phyloP scores from a whole-genome alignment of 169 alveolate species.

The Plasmodium ovale region DNA sequence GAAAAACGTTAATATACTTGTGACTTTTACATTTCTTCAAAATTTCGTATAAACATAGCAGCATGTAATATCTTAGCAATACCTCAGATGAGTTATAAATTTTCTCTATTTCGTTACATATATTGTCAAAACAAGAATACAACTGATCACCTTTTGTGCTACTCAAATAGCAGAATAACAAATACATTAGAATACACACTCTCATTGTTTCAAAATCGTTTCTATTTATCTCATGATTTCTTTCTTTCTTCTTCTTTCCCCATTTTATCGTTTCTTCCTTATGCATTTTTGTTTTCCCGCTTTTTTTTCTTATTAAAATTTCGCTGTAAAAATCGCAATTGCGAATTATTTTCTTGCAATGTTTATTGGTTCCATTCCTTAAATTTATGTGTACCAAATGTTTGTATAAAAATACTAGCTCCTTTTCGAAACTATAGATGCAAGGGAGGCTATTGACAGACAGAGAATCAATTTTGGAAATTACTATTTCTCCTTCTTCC shows the following conservation, averaged over 20 bases:
- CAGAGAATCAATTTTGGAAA: neutral
- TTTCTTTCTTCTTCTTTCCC: neutral
- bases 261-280: conserved; percentile 13
- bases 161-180: conserved; percentile 17
- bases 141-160: conserved; percentile 21
- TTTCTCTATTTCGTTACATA: conserved; percentile 46
- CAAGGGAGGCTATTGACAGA: neutral
- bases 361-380: neutral
- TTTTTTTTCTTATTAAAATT: conserved; percentile 19
- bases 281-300: conserved; percentile 23
- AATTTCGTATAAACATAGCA: conserved; percentile 53
- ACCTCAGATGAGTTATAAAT: conserved; percentile 21
- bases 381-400: neutral
- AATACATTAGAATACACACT: conserved; percentile 23
- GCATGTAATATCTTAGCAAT: conserved; percentile 15
- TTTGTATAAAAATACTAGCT: conserved; percentile 31
- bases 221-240: neutral
- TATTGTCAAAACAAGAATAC: conserved; percentile 1
- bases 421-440: conserved; percentile 38
- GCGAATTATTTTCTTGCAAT: neutral
- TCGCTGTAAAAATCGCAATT: conserved; percentile 38
- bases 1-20: conserved; percentile 51
- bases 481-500: conserved; percentile 3
- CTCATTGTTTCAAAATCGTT: conserved; percentile 34
- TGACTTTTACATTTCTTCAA: conserved; percentile 37